Conservation (phyloP, 768 basidiomycete genomes). For the Mycena vitilis region DNA sequence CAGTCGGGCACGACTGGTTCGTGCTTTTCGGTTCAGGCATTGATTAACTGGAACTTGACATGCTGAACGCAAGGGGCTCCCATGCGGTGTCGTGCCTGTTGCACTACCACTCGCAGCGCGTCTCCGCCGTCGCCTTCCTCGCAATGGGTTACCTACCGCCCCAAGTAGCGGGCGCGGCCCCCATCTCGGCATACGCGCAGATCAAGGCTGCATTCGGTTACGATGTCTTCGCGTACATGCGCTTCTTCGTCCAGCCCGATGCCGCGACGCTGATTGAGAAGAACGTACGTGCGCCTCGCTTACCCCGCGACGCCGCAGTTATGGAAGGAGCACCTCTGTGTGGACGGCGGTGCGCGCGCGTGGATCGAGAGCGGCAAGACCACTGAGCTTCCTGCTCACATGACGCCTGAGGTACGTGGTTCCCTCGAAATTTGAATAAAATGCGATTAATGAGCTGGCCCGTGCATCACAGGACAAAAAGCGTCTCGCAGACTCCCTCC, state of each 20-base stretch:
- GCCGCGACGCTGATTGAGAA: slow-evolving; percentile 7
- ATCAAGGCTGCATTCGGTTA: slow-evolving; percentile 13
- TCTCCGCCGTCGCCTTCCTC: slow-evolving; percentile 55
- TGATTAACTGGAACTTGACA: too few species aligned
- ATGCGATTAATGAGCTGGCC: too few species aligned
- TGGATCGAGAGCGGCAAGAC: slow-evolving; percentile 3
- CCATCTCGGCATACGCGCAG: slow-evolving; percentile 32
- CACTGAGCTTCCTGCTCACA: neutral
- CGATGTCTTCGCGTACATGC: slow-evolving; percentile 22
- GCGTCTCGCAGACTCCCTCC: slow-evolving; percentile 19
- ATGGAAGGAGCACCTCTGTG: slow-evolving; percentile 20
- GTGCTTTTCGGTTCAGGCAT: neutral
- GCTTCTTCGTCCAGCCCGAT: slow-evolving; percentile 15
- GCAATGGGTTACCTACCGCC: slow-evolving; percentile 46
- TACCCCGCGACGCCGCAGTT: neutral
- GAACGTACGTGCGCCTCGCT: neutral
- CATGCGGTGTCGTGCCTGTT: slow-evolving; percentile 47
- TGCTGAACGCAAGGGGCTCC: slow-evolving; percentile 48
- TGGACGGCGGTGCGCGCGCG: slow-evolving; percentile 15
- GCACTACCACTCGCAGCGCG: slow-evolving; percentile 51
- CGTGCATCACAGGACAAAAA: neutral
- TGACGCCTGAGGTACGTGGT: slow-evolving; percentile 4
- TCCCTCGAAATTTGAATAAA: neutral
- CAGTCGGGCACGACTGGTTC: slow-evolving; percentile 55
- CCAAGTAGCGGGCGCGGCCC: slow-evolving; percentile 7